These are phyloP conservation scores for Colletotrichum sp. DNA, from an alignment of 2,329 filamentous ascomycete species.

Conservation along the genomic window DNA sequence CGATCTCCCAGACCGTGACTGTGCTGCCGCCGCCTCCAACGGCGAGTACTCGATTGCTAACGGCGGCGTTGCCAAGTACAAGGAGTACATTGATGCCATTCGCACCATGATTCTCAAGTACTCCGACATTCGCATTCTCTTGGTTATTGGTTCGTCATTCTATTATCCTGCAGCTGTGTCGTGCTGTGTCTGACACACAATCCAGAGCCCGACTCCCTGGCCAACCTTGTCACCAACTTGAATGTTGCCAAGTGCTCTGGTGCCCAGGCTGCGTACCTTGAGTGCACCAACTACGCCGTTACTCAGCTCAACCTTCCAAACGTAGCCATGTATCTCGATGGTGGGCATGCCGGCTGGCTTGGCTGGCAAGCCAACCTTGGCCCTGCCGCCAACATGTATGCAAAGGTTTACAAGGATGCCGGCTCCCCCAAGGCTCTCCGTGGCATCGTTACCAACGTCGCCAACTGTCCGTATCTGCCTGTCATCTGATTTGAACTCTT, in stretches of 20 bases:
- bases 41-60: slow-evolving; percentile 58
- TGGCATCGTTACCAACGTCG: slow-evolving; percentile 62
- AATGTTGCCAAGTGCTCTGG: slow-evolving; percentile 53
- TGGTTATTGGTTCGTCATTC: slow-evolving; percentile 44
- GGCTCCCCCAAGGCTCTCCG: slow-evolving; percentile 54
- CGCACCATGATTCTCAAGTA: slow-evolving; percentile 44
- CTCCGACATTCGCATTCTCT: slow-evolving; percentile 46
- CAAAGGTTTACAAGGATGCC: slow-evolving; percentile 53
- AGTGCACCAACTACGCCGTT: slow-evolving; percentile 56
- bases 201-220: slow-evolving; percentile 61
- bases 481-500: neutral
- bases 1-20: slow-evolving; percentile 64
- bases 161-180: neutral
- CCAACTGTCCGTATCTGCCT: slow-evolving; percentile 38
- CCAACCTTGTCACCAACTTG: slow-evolving; percentile 63
- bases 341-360: slow-evolving; percentile 63
- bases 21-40: slow-evolving; percentile 60
- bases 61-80: slow-evolving; percentile 58
- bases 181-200: slow-evolving; percentile 24
- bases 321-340: slow-evolving; percentile 58
- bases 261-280: slow-evolving; percentile 53
- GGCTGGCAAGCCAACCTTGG: slow-evolving; percentile 60
- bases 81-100: slow-evolving; percentile 58
- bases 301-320: slow-evolving; percentile 58
- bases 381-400: slow-evolving; percentile 52